Conservation (phyloP, 768 basidiomycete genomes). For the Nevesoporus exiguus region DNA sequence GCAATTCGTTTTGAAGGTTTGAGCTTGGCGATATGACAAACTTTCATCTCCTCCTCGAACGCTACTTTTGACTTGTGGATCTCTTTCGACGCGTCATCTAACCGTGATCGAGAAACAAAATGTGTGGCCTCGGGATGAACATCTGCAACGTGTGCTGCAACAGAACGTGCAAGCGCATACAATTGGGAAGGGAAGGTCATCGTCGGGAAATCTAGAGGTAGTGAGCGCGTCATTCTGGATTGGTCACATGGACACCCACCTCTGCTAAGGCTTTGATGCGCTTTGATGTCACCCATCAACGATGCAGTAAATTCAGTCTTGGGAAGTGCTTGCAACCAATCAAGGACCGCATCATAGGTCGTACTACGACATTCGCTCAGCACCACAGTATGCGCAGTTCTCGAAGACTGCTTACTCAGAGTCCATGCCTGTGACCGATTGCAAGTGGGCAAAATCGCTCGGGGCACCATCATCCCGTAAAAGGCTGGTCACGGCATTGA, state of each 20-base stretch:
- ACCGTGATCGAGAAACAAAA: constrained; percentile 15
- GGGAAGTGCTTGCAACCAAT: constrained; percentile 26
- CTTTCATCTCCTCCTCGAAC: constrained; percentile 38
- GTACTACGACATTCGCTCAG: constrained; percentile 14
- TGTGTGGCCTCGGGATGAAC: constrained; percentile 4
- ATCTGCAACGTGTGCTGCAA: constrained; percentile 21
- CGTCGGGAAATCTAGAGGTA: constrained; percentile 32
- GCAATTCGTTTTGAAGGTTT: constrained; percentile 48
- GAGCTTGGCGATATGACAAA: constrained; percentile 37
- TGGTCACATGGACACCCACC: constrained; percentile 9
- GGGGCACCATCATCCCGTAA: constrained; percentile 24
- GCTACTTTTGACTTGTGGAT: constrained; percentile 32
- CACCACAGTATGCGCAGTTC: not conserved
- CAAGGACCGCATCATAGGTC: constrained; percentile 24
- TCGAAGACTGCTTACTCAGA: constrained; percentile 37
- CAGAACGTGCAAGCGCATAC: constrained; percentile 38
- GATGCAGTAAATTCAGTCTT: constrained; percentile 10
- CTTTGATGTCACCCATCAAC: constrained; percentile 23
- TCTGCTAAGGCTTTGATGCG: constrained; percentile 28
- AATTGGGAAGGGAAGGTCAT: constrained; percentile 49
- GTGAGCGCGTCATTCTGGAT: not conserved
- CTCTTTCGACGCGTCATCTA: constrained; percentile 31
- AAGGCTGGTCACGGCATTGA: constrained; percentile 29
- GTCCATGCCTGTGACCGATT: constrained; percentile 32
- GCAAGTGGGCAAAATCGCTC: constrained; percentile 35